Conservation (phyloP, 2,329 filamentous ascomycete genomes). For the Rosellinia necatrix region DNA sequence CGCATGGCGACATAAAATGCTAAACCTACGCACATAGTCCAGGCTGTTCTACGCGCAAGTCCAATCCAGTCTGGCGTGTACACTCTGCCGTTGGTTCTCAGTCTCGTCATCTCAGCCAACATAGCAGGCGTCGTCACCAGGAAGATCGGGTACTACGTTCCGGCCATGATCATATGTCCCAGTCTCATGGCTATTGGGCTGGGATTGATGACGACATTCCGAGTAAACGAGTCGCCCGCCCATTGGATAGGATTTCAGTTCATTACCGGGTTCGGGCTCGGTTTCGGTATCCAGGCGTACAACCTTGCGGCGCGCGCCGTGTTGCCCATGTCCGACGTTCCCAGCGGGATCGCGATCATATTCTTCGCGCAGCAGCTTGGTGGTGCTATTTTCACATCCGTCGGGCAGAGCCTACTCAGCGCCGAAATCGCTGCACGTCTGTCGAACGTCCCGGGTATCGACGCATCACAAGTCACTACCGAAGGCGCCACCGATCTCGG, state of each 20-base stretch:
- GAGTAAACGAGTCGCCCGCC: slow-evolving; percentile 12
- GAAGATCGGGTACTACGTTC: slow-evolving; percentile 37
- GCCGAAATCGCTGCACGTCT: background rate
- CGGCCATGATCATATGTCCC: slow-evolving; percentile 32
- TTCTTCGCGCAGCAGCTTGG: slow-evolving; percentile 1
- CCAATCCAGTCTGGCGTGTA: slow-evolving; percentile 42
- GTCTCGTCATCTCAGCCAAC: slow-evolving; percentile 31
- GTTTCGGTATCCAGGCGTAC: slow-evolving; percentile 34
- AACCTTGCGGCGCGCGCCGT: background rate
- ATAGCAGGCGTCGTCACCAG: slow-evolving; percentile 32
- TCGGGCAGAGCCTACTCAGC: background rate
- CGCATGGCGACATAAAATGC: too few relatives aligned
- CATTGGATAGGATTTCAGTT: slow-evolving; percentile 42
- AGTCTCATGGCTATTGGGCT: slow-evolving; percentile 35
- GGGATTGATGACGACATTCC: slow-evolving; percentile 37
- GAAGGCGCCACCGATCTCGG: background rate
- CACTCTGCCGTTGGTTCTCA: slow-evolving; percentile 39
- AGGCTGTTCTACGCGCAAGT: slow-evolving; percentile 30
- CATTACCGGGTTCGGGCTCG: slow-evolving; percentile 37
- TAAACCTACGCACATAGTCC: too few relatives aligned
- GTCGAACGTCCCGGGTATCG: background rate
- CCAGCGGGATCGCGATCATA: slow-evolving; percentile 36
- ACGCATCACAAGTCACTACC: background rate
- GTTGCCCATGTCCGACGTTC: slow-evolving; percentile 16
- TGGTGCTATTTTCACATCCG: background rate